Percentiles rank a stretch among this genome's conserved stretches.
These are phyloP conservation scores for Globisporangium uncinulatum DNA, from an alignment of 352 stramenopile species.

Conservation along the genomic window DNA sequence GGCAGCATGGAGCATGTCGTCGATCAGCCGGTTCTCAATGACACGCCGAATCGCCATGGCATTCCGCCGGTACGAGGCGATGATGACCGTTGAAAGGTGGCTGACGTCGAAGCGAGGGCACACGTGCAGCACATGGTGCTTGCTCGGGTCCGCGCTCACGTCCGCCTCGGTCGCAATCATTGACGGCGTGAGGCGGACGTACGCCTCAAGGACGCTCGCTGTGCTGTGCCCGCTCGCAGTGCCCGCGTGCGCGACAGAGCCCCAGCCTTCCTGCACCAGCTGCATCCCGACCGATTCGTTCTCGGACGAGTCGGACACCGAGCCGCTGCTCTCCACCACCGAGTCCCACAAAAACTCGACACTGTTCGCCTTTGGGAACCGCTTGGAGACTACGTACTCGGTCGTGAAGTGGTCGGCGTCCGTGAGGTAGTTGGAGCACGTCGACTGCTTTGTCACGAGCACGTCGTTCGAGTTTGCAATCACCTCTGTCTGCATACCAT, in stretches of 20 bases:
- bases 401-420: conserved; percentile 12
- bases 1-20: conserved; percentile 3
- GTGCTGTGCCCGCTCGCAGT: neutral
- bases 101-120: neutral
- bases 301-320: neutral
- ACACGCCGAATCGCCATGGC: conserved; percentile 24
- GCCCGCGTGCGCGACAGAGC: neutral
- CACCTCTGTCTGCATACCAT: conserved; percentile 4
- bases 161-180: conserved; percentile 2
- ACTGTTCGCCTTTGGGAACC: conserved; percentile 12
- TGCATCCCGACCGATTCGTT: neutral
- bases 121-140: neutral
- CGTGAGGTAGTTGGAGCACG: conserved; percentile 4
- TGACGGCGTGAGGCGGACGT: conserved; percentile 23
- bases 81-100: conserved; percentile 11
- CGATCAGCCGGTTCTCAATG: conserved; percentile 26
- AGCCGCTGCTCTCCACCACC: conserved; percentile 1
- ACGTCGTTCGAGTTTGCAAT: conserved; percentile 15
- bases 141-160: neutral
- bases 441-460: conserved; percentile 9
- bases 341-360: conserved; percentile 9
- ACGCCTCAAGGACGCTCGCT: conserved; percentile 13
- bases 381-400: conserved; percentile 19
- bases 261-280: conserved; percentile 8
- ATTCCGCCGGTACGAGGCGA: conserved; percentile 21